Evolutionary conservation across 805 yeast species (phyloP), one percentile per base, ranked within the genome.

Genomic region (Clavispora santaluciae): DNA sequence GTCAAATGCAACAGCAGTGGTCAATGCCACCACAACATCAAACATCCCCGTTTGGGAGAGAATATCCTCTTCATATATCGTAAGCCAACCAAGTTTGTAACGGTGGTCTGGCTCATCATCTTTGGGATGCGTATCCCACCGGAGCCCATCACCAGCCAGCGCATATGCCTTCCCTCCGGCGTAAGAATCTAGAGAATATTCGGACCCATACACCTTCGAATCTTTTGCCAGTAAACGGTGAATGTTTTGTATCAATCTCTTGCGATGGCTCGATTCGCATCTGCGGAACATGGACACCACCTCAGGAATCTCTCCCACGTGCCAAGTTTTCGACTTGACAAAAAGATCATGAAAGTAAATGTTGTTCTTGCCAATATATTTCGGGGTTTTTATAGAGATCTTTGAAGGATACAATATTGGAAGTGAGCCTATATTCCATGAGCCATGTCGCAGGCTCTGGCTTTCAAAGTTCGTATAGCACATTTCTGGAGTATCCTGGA

Each of bases 51-150:
- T 49, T 17, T 45, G 56, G 18, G 48, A 57, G 5, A 61, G 22
- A 6, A 42, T 33, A 5, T 42, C 44, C 16, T 75, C 75, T 18
- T 80, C 83, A 49, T 73, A 79, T 1, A 81, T 61, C 0, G 86
- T 79, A 2, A 81, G 57, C 86, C 86, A 81, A 0, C 86, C 86
- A 24, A 79, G 48, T 50, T 79, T 81, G 41, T 64, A 70, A 10
- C 31, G 42, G 36, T 75, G 78, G 54, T 75, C 77, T 0, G 86
- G 85, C 4, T 74, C 64, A 55, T 81, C 86, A 55, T 81, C 86
- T 11, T 63, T 63, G 0, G 84, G 80, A 39, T 68, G 66, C 8
- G 36, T 44, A 13, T 41, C 43, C 37, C 60, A 64, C 24, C 64
- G 59, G 5, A 79, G 60, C 2, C 86, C 86, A 57, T 80, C 86